Base-by-base conservation (phyloP, 257 asterid species). In the Solanum arcanum region DNA sequence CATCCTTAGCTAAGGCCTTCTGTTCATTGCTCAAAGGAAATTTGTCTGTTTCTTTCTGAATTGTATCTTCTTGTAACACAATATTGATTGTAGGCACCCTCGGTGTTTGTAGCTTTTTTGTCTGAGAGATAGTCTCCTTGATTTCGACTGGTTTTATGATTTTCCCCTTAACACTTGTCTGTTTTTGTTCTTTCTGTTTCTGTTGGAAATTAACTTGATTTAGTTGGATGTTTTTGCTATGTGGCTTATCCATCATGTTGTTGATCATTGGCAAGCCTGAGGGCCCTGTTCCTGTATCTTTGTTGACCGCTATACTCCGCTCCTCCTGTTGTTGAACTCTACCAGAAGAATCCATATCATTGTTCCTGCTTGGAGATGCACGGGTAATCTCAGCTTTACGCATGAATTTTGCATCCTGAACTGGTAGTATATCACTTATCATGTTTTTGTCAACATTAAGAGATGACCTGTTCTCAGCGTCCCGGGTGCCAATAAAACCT, bases 131-230 rank as follows among this genome's bases (percentile, higher is more conserved):
- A 27, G 78, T 78, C 75, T 86, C 87, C 75, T 73, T 88, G 66
- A 69, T 88, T 86, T 83, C 87, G 31, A 49, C 20, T 62, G 52
- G 86, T 86, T 86, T 89, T 21, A 62, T 76, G 87, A 64, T 80
- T 73, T 88, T 89, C 86, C 88, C 92, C 60, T 87, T 84, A 12
- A 86, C 89, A 85, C 59, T 73, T 37, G 69, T 80, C 56, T 86
- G 74, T 47, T 90, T 88, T 42, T 64, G 92, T 86, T 86, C 92
- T 89, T 87, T 91, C 89, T 44, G 83, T 35, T 86, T 90, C 87
- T 88, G 92, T 44, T 60, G 92, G 62, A 83, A 76, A 16, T 59
- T 84, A 46, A 1, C 20, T 85, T 73, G 89, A 88, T 87, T 87
- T 60, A 84, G 72, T 86, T 74, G 91, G 87, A 60, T 85, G 41